Evolutionary conservation across 1,139 yeast species (phyloP), one percentile per base, ranked within the genome.

Genomic region (Entelexis paramagnoliae): DNA sequence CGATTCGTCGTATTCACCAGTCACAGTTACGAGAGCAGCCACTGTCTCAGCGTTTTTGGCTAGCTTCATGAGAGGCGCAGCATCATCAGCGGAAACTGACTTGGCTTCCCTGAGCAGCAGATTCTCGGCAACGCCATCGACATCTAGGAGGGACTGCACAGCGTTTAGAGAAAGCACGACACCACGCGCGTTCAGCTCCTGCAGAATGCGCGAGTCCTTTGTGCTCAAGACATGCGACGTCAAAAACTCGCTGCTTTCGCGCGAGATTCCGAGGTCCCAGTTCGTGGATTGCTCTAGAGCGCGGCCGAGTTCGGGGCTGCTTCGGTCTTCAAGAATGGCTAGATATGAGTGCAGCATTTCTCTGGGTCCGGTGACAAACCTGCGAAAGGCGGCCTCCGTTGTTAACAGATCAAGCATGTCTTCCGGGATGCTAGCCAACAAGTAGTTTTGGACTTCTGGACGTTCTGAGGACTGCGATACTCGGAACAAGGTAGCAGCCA

Each of bases 401-500:
- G 38, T 46, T 22, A 56, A 40, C 13, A 36, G 19, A 4, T 43
- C 29, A 11, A 53, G 50, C 34, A 54, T 32, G 14, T 53, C 52
- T 3, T 54, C 54, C 5, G 62, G 59, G n/a, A 59, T 51, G 17
- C 48, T 52, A 14, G 58, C 49, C 17, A 63, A 45, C 34, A 62
- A 48, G 29, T 56, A 56, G 34, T 49, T 49, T 4, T 52, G 48
- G 11, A 55, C 36, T 8, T 33, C 35, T 4, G 35, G 39, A 22
- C 24, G 20, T 26, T 42, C 13, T 28, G 44, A 4, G 2, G 57
- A 42, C 22, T 41, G 19, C 50, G 46, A 44, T 19, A 59, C 50
- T 33, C 62, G 49, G 32, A 22, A 42, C 4, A 59, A 45, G 1
- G 62, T 52, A 7, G 65, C 66, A 42, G 60, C 57, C 6, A 63